Conservation (phyloP, 2,329 filamentous ascomycete species). For the Clonostachys rosea region DNA sequence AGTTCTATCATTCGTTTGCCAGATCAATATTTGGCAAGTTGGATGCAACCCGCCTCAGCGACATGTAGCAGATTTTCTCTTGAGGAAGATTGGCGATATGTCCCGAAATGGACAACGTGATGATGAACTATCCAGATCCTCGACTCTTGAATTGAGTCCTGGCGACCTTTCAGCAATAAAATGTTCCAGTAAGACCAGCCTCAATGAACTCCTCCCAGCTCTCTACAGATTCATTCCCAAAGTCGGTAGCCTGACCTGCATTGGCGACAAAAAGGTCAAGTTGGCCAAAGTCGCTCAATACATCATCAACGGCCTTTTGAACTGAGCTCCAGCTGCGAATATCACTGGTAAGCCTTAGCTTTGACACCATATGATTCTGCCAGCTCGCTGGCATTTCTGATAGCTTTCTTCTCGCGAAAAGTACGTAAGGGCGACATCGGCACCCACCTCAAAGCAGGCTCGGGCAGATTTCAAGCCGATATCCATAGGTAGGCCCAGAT, state of each 20-base stretch:
- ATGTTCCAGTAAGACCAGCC: constrained; percentile 60
- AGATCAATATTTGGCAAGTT: constrained; percentile 28
- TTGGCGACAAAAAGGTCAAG: constrained; percentile 70
- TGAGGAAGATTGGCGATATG: constrained; percentile 64
- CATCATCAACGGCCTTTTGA: constrained; percentile 41
- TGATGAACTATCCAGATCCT: constrained; percentile 55
- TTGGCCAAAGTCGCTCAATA: constrained; percentile 64
- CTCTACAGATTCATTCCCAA: constrained; percentile 59
- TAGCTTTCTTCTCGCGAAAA: constrained; percentile 60
- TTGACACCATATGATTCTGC: too few relatives aligned
- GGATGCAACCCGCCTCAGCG: constrained; percentile 44
- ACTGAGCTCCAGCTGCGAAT: constrained; percentile 38
- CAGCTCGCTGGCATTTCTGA: constrained; percentile 56
- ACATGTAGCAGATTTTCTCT: constrained; percentile 56
- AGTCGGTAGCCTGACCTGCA: constrained; percentile 58
- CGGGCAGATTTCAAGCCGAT: too few relatives aligned
- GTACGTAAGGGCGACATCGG: constrained; percentile 63
- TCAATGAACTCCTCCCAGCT: constrained; percentile 52
- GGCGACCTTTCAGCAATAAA: constrained; percentile 58
- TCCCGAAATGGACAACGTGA: constrained; percentile 60
- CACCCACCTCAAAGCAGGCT: too few relatives aligned
- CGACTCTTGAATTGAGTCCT: constrained; percentile 56
- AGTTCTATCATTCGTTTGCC: constrained; percentile 59
- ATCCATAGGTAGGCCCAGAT: too few relatives aligned
- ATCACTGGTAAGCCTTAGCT: too few relatives aligned